phyloP scores from a whole-genome alignment of 805 yeast species.

The Metschnikowia kofuensis region DNA sequence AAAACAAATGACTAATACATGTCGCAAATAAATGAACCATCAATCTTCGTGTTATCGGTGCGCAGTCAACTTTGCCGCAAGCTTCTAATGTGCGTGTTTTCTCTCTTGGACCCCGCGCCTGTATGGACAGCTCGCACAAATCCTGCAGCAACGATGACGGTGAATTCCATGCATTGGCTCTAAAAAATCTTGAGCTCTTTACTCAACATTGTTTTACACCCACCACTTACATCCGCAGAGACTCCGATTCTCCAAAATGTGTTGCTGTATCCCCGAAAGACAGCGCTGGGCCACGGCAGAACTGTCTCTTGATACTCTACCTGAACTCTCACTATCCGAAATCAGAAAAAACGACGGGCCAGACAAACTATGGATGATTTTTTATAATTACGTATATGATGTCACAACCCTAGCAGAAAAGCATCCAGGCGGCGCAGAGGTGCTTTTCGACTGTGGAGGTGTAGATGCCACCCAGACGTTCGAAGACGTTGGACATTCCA shows the following conservation, averaged over 20 bases:
- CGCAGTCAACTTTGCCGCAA: too few species aligned
- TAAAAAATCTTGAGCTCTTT: too few species aligned
- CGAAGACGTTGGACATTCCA: constrained; percentile 30
- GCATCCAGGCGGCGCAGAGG: constrained; percentile 79
- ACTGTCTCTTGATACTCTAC: background rate
- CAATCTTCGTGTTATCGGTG: too few species aligned
- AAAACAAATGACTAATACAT: too few species aligned
- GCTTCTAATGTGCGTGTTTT: too few species aligned
- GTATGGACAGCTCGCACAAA: too few species aligned
- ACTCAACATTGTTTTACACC: too few species aligned
- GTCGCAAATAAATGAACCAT: too few species aligned
- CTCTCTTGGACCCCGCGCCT: too few species aligned
- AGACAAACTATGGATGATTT: constrained; percentile 80
- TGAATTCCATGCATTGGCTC: too few species aligned
- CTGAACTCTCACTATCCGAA: constrained; percentile 35
- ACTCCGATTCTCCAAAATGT: background rate
- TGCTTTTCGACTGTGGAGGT: constrained; percentile 79
- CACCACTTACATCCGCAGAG: too few species aligned
- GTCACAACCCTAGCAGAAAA: constrained; percentile 64
- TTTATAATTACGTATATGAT: constrained; percentile 78
- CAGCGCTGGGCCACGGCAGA: constrained; percentile 3
- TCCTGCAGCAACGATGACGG: too few species aligned
- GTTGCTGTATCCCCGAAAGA: background rate
- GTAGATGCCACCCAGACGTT: constrained; percentile 70
- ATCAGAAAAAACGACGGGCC: constrained; percentile 70